Percentiles rank a stretch among this genome's conserved stretches.
These are phyloP conservation scores for Mycena haematopus DNA, from an alignment of 768 basidiomycete genomes.

Conservation along the genomic window DNA sequence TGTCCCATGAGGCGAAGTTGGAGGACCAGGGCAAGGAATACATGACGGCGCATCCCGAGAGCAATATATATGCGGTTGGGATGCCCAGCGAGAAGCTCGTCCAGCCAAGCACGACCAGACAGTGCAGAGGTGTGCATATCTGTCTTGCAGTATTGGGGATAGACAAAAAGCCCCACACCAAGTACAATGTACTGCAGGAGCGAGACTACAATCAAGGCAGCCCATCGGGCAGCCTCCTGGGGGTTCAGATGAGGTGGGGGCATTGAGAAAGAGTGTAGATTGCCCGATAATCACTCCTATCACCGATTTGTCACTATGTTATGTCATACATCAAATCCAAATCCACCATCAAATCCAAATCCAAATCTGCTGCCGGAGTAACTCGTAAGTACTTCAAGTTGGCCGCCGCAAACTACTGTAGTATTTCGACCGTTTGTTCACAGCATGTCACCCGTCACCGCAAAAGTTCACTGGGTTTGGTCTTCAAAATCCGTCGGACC, in stretches of 20 bases:
- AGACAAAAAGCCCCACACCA: neutral
- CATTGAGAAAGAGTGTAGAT: neutral
- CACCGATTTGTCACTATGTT: too few species aligned
- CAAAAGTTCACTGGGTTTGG: too few species aligned
- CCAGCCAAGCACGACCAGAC: constrained; percentile 30
- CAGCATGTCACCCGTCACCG: too few species aligned
- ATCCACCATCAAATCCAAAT: too few species aligned
- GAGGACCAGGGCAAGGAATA: constrained; percentile 24
- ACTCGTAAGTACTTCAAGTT: too few species aligned
- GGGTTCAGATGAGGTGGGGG: constrained; percentile 1
- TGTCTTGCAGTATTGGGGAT: neutral
- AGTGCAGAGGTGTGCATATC: constrained; percentile 31
- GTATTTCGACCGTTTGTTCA: too few species aligned
- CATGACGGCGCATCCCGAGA: constrained; percentile 16
- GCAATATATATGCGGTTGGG: constrained; percentile 10
- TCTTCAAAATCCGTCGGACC: too few species aligned
- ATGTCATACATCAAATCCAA: too few species aligned
- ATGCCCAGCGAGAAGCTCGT: constrained; percentile 30
- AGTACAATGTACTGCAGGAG: constrained; percentile 25
- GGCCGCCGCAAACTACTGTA: too few species aligned
- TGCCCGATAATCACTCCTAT: too few species aligned
- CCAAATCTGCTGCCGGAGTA: too few species aligned
- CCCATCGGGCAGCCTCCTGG: constrained; percentile 29
- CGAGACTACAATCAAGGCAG: constrained; percentile 33
- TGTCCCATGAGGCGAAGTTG: constrained; percentile 11